Conservation (phyloP, 805 yeast genomes). For the Lachancea meyersii region DNA sequence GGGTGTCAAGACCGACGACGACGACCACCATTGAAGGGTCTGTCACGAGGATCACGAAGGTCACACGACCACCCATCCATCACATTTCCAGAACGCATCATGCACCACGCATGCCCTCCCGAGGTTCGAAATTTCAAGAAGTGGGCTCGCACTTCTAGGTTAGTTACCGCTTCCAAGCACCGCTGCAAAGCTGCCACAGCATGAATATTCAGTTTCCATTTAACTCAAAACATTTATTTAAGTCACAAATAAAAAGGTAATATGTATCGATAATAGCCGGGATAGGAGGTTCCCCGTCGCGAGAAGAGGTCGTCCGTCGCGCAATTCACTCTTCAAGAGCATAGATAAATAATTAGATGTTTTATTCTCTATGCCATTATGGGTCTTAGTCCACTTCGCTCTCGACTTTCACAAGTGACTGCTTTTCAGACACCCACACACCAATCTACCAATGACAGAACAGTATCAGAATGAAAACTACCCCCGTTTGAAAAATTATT, state of each 20-base stretch:
- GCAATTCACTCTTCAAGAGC: too few relatives aligned
- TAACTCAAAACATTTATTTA: slow-evolving; percentile 6
- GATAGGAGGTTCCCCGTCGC: too few relatives aligned
- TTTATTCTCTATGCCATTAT: too few relatives aligned
- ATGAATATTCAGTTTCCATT: slow-evolving; percentile 9
- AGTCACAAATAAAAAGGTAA: slow-evolving; percentile 7
- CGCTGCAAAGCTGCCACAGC: slow-evolving; percentile 1
- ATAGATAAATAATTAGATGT: too few relatives aligned
- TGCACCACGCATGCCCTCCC: slow-evolving; percentile 3
- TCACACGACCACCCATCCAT: neutral
- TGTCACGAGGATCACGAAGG: neutral
- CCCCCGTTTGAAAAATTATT: too few relatives aligned
- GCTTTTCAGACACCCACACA: too few relatives aligned
- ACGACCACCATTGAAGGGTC: slow-evolving; percentile 21
- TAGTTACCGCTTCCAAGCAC: neutral
- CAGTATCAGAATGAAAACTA: too few relatives aligned
- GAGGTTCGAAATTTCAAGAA: slow-evolving; percentile 1
- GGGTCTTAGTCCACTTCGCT: too few relatives aligned
- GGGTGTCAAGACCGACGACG: slow-evolving; percentile 66
- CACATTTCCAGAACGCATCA: neutral
- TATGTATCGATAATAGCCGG: slow-evolving; percentile 2
- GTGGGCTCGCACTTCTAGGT: neutral
- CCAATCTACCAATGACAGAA: too few relatives aligned
- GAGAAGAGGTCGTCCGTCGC: too few relatives aligned
- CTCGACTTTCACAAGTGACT: too few relatives aligned